A percentile compares a stretch with the other conserved stretches of the same genome.
Evolutionary conservation across 306 rosid species (phyloP).

Genomic region (Cajanus cajan): DNA sequence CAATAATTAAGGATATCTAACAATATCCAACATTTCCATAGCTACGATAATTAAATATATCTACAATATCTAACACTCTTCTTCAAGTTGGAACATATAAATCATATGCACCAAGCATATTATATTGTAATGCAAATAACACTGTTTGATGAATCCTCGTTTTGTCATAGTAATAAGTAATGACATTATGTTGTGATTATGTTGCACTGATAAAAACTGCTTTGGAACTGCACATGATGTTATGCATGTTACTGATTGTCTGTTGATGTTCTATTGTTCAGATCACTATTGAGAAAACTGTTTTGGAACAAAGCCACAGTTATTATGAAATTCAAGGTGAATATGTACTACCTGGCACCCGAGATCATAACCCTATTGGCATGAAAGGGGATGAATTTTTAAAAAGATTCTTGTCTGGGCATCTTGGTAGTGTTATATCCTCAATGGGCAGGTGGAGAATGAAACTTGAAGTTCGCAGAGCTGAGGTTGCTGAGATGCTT

Average conservation of each 20-base stretch:
- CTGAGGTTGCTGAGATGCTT: constrained; percentile 96
- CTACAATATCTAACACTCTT: too few species aligned
- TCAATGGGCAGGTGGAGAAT: constrained; percentile 98
- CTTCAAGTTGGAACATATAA: too few species aligned
- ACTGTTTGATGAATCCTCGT: background rate
- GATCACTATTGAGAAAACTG: constrained; percentile 90
- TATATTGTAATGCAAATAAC: background rate
- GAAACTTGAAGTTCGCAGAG: constrained; percentile 82
- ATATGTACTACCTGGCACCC: constrained; percentile 81
- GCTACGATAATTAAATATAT: too few species aligned
- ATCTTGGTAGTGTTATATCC: constrained; percentile 83
- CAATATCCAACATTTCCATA: background rate
- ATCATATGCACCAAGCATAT: too few species aligned
- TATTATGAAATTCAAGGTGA: constrained; percentile 98
- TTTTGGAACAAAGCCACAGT: constrained; percentile 84
- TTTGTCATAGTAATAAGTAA: background rate
- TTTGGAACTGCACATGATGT: background rate
- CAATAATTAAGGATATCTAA: background rate
- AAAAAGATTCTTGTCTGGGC: constrained; percentile 60
- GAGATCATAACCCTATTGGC: constrained; percentile 56
- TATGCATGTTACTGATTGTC: constrained; percentile 29
- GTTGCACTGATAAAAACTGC: constrained; percentile 8
- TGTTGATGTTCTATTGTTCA: constrained; percentile 35
- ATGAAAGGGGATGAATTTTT: constrained; percentile 54
- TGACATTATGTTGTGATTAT: background rate